phyloP scores from a whole-genome alignment of 2,329 filamentous ascomycete genomes.

The Ophiostoma sp. region DNA sequence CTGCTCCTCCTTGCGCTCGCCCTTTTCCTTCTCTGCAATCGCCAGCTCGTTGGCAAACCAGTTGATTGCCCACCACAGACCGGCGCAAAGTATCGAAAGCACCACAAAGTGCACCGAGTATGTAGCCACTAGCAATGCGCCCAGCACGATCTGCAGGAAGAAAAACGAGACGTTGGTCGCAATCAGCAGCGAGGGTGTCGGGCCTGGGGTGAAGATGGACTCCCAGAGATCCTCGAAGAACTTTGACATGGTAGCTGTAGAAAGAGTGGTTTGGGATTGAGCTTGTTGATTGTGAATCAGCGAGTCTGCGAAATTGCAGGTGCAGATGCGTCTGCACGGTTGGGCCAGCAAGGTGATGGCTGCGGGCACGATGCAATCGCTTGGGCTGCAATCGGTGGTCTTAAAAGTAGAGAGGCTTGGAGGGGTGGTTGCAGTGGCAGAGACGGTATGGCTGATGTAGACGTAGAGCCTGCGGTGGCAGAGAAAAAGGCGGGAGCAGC shows the following conservation, averaged over 20 bases:
- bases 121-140: slow-evolving; percentile 71
- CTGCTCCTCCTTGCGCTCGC: slow-evolving; percentile 37
- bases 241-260: slow-evolving; percentile 44
- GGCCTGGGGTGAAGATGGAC: slow-evolving; percentile 87
- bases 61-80: slow-evolving; percentile 91
- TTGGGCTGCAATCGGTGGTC: background rate
- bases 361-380: background rate
- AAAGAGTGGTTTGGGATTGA: background rate
- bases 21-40: slow-evolving; percentile 36
- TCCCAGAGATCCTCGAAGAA: slow-evolving; percentile 77
- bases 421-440: slow-evolving; percentile 8
- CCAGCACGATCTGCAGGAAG: slow-evolving; percentile 72
- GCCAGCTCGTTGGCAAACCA: slow-evolving; percentile 78
- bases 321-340: background rate
- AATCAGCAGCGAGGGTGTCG: slow-evolving; percentile 79
- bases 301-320: background rate
- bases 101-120: slow-evolving; percentile 84
- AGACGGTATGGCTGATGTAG: slow-evolving; percentile 9
- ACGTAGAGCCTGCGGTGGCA: background rate
- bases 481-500: background rate
- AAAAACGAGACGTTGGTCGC: slow-evolving; percentile 90
- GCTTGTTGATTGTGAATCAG: background rate
- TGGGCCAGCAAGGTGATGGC: background rate
- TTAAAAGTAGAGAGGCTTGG: background rate
- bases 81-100: slow-evolving; percentile 70